Base-by-base conservation (phyloP, 208 protist genomes). In the Leishmania braziliensis region DNA sequence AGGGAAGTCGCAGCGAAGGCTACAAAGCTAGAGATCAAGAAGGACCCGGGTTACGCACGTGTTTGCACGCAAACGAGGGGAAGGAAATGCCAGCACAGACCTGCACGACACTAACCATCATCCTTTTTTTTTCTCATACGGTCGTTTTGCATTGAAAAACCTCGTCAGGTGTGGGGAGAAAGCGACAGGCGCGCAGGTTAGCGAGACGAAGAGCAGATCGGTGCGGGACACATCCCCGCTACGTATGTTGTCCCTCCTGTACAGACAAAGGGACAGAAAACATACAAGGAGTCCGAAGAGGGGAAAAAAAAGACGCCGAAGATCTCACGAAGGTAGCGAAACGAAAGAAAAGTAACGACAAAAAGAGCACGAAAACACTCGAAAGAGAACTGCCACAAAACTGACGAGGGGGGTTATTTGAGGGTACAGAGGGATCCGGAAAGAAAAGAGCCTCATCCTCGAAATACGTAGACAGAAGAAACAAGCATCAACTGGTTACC, bases 301-400 rank as follows among this genome's bases (percentile, higher is more conserved):
- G 39, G 26, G 36, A 56, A 4, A 36, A 76, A 76, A 60, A 39
- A 60, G 18, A n/a, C 66, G 5, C 10, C 16, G 66, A 36, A 29
- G n/a, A 46, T 18, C 26, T 36, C 66, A 46, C 43, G 23, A 77
- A 77, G 20, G 60, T 0, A 77, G 33, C 26, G 51, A 77, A 46
- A 77, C 16, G 12, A 81, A 36, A 81, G 63, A 73, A n/a, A 84
- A 23, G 14, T 26, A 84, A 66, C 43, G 43, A 46, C 43, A 46
- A 46, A 46, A 46, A 46, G 43, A 46, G 4, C 43, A 46, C 43
- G 43, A 46, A 46, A 46, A 46, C 43, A 46, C 43, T 46, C 43
- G 43, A 46, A 46, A 46, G 43, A 46, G 4, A 46, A 46, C 43
- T 4, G 43, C 43, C 43, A 46, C 43, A 46, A 46, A 46, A 46